Evolutionary conservation across 352 stramenopile species (phyloP).

Genomic region (Globisporangium canariense): DNA sequence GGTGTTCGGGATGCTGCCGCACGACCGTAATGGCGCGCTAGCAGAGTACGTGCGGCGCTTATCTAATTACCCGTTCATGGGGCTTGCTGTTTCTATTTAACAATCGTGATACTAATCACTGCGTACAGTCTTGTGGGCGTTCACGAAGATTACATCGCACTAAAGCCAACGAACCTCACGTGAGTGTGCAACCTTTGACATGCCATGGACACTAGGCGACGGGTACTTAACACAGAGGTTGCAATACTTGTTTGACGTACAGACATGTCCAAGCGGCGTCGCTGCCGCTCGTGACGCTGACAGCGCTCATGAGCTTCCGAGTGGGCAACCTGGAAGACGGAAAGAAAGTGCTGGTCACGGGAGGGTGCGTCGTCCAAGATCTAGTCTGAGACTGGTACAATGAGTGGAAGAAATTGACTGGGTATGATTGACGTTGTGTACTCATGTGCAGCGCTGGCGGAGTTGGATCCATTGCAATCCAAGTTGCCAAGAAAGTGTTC

Average conservation of each 20-base stretch:
- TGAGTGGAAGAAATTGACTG: too few species aligned
- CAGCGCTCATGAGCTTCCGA: conserved; percentile 51
- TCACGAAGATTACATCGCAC: conserved; percentile 52
- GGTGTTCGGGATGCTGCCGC: conserved; percentile 72
- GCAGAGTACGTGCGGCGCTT: conserved; percentile 44
- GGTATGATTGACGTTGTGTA: background rate
- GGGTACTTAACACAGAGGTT: background rate
- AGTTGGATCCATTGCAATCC: conserved; percentile 66
- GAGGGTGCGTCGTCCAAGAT: conserved; percentile 27
- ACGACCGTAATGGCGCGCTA: conserved; percentile 55
- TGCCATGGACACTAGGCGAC: background rate
- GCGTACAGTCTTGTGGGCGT: conserved; percentile 43
- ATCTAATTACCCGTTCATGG: too few species aligned
- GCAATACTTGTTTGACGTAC: background rate
- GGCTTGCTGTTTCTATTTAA: background rate
- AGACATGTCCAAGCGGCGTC: conserved; percentile 69
- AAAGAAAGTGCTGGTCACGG: conserved; percentile 77
- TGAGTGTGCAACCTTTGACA: conserved; percentile 8
- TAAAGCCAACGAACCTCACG: conserved; percentile 67
- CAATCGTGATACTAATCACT: background rate
- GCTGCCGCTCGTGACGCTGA: conserved; percentile 54
- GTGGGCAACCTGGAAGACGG: conserved; percentile 41
- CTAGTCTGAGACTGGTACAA: too few species aligned
- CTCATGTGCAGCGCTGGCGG: conserved; percentile 43
- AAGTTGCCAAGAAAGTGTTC: conserved; percentile 74